Evolutionary conservation across 768 basidiomycete genomes (phyloP), one percentile per base, ranked within the genome.

Genomic region (Xanthoconium purpureum): DNA sequence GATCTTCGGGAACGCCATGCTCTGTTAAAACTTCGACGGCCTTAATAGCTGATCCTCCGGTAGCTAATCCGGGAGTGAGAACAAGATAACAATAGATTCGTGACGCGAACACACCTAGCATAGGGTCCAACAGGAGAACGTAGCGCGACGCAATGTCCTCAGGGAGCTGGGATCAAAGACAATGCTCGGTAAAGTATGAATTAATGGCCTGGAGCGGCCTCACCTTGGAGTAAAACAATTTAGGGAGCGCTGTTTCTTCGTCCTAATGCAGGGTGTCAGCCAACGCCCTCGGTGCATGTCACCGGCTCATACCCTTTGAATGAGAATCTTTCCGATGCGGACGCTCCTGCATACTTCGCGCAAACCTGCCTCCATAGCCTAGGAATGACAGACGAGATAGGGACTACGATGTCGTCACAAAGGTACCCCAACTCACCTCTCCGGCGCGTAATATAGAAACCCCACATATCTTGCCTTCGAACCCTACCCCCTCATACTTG

Each of bases 291-390:
- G 37, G 52, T 39, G 46, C 18, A 29, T 49, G 28, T 33, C 5
- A 11, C 44, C 24, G n/a, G 15, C 28, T 67, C 82, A 59, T 72
- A 93, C 94, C 70, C 96, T 75, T 74, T 99, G 96, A 59, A 99
- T 99, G 47, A 99, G 78, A 66, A 99, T 98, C 78, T 99, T 99
- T 47, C 96, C 96, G 56, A 99, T 96, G 59, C 96, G 82, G 29
- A 92, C 90, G 65, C 85, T 91, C 63, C 96, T 82, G 75, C 95
- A 98, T 38, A 98, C 96, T 72, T 98, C 96, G 42, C 96, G 80
- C 58, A 99, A 77, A 38, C 96, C 97, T 13, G 91, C 92, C 74
- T 99, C 96, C 96, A 99, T 99, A 2, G 95, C 94, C 90, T 94
- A 55, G n/a, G 20, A 15, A 44, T 3, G 50, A 44, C 29, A 20